Percentiles rank a stretch among this genome's conserved stretches.
phyloP scores from a whole-genome alignment of 1,284 basidiomycete genomes.

The Cutaneotrichosporon curvatum region DNA sequence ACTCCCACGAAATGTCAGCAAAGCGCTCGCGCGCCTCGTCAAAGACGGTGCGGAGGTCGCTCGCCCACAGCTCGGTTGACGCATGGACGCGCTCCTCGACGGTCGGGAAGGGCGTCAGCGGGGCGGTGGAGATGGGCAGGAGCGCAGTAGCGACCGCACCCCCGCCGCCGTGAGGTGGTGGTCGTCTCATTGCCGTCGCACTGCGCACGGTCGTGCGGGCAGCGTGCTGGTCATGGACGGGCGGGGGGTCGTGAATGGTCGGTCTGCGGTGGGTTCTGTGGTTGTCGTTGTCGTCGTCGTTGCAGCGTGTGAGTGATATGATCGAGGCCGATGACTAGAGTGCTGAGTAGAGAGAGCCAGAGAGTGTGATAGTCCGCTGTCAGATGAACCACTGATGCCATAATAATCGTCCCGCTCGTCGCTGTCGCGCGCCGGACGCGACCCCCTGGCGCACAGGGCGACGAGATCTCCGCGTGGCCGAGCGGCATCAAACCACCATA shows the following conservation, averaged over 20 bases:
- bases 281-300: too few species aligned
- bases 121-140: background rate
- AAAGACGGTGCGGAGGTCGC: conserved; percentile 67
- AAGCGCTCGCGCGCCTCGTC: conserved; percentile 72
- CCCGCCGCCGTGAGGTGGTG: background rate
- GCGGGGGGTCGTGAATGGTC: background rate
- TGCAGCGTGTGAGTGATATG: too few species aligned
- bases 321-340: background rate
- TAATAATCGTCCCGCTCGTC: too few species aligned
- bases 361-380: too few species aligned
- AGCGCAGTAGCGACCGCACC: background rate
- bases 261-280: too few species aligned
- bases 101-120: conserved; percentile 13
- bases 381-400: too few species aligned
- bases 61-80: conserved; percentile 57
- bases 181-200: conserved; percentile 4
- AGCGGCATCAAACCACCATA: too few species aligned
- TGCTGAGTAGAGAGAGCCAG: too few species aligned
- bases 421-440: too few species aligned
- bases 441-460: too few species aligned
- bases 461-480: too few species aligned
- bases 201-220: conserved; percentile 3
- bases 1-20: conserved; percentile 88
- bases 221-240: conserved; percentile 3
- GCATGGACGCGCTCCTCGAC: conserved; percentile 29